Conservation (phyloP, 768 basidiomycete genomes). For the Imleria badia region DNA sequence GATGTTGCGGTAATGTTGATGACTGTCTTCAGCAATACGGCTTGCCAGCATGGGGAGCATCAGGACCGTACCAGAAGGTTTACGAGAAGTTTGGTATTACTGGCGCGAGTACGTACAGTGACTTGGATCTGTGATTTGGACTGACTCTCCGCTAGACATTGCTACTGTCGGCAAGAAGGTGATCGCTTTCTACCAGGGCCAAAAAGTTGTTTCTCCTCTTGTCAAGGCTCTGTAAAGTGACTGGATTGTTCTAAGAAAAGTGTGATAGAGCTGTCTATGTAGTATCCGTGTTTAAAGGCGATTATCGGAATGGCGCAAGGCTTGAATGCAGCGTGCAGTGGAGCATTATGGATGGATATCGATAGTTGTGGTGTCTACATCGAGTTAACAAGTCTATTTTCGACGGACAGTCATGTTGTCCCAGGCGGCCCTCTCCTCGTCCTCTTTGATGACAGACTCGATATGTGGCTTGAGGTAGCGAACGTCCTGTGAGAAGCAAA, state of each 20-base stretch:
- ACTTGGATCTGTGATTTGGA: background rate
- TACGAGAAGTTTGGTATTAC: conserved; percentile 92
- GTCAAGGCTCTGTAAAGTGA: conserved; percentile 60
- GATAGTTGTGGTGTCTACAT: conserved; percentile 26
- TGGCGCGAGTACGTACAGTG: conserved; percentile 53
- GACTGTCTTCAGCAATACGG: conserved; percentile 58
- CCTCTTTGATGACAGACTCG: conserved; percentile 67
- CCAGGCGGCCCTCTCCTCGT: conserved; percentile 75
- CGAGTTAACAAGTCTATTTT: conserved; percentile 47
- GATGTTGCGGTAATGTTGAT: background rate
- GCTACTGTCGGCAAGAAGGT: conserved; percentile 83
- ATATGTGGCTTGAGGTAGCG: conserved; percentile 88
- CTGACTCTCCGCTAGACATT: conserved; percentile 51
- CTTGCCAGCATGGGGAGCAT: conserved; percentile 77
- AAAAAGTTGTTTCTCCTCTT: conserved; percentile 69
- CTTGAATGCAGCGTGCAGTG: background rate
- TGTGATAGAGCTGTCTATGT: conserved; percentile 9
- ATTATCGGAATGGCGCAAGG: background rate
- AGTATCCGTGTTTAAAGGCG: conserved; percentile 3
- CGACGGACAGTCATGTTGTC: conserved; percentile 73
- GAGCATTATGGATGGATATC: conserved; percentile 17
- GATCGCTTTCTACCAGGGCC: conserved; percentile 81
- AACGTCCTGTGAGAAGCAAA: conserved; percentile 58
- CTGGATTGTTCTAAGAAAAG: background rate
- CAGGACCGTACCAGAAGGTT: conserved; percentile 86